Base-by-base conservation (phyloP, 495 filamentous ascomycete species). In the Xylaria longipes region DNA sequence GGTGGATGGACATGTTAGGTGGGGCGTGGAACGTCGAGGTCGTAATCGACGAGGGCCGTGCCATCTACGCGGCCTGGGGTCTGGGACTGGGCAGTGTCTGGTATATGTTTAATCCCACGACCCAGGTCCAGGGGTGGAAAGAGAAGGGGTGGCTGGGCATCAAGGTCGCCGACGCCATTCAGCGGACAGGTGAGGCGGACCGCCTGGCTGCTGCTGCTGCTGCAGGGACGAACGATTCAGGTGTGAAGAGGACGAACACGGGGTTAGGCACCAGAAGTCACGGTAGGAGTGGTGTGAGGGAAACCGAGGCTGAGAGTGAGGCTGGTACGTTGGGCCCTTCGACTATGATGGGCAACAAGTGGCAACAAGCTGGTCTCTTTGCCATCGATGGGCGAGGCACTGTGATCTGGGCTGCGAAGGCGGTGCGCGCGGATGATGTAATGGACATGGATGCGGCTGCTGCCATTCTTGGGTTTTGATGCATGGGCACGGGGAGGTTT, bases 321-420 rank as follows among this genome's bases (percentile, higher is more conserved):
- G 57, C 31, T 50, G 56, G 43, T 31, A 29, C 20, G 5, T 25
- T 11, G n/a, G 81, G 81, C 14, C 78, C 79, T 5, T 73, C 84
- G 17, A 89, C 85, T 11, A 82, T 87, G 48, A 88, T 87, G 80
- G 89, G 88, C n/a, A 88, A 81, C 71, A 84, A 89, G 70, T 90
- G 88, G 88, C 88, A 90, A 79, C 87, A 83, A 64, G 77, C 82
- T 9, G 88, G 87, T 3, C 82, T 82, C 31, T 90, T 84, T 78
- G 87, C 86, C 3, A 82, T 90, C 0, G 87, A 90, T 80, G 81
- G 80, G 8, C 73, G 83, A 22, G 87, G 86, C 3, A 81, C 82
- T 8, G 80, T 90, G 15, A 80, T 81, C 27, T 90, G 87, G 88
- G 81, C 80, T 7, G 77, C 80, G 20, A 82, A 82, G 72, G 83